These are phyloP conservation scores for Viola pubescens DNA, from an alignment of 441 rosid species.

Conservation along the genomic window DNA sequence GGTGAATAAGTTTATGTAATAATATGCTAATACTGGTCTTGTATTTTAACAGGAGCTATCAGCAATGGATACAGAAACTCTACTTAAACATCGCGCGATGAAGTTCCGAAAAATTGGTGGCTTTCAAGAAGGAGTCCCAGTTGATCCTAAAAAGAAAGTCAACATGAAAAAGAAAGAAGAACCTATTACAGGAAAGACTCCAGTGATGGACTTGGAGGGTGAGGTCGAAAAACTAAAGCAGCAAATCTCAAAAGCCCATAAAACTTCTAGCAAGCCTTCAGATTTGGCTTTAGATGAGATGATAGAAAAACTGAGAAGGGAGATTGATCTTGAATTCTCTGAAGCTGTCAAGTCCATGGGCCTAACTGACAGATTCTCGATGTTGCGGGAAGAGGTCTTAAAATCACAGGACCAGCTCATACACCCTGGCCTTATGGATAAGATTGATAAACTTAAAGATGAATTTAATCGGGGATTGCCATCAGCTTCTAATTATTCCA, in stretches of 20 bases:
- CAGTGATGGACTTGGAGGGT: constrained; percentile 38
- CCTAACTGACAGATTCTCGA: constrained; percentile 40
- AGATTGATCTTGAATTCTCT: constrained; percentile 60
- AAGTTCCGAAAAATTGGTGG: constrained; percentile 73
- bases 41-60: constrained; percentile 48
- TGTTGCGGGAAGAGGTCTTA: constrained; percentile 41
- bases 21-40: constrained; percentile 10
- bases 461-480: constrained; percentile 45
- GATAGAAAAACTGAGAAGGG: constrained; percentile 59
- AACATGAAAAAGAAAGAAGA: constrained; percentile 70
- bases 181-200: constrained; percentile 21
- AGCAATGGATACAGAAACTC: constrained; percentile 47
- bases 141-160: constrained; percentile 46
- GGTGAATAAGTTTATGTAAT: constrained; percentile 4
- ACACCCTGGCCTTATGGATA: constrained; percentile 51
- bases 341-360: constrained; percentile 60
- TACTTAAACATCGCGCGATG: constrained; percentile 53
- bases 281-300: constrained; percentile 44
- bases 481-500: constrained; percentile 51
- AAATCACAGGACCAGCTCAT: constrained; percentile 44
- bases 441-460: constrained; percentile 54
- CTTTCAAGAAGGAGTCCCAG: constrained; percentile 44
- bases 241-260: constrained; percentile 56
- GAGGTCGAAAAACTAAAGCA: constrained; percentile 61
- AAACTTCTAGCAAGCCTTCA: constrained; percentile 46